A percentile compares a stretch with the other conserved stretches of the same genome.
Evolutionary conservation across 176 grass and related monocot genomes (phyloP).

Genomic region (Triticum aestivum): DNA sequence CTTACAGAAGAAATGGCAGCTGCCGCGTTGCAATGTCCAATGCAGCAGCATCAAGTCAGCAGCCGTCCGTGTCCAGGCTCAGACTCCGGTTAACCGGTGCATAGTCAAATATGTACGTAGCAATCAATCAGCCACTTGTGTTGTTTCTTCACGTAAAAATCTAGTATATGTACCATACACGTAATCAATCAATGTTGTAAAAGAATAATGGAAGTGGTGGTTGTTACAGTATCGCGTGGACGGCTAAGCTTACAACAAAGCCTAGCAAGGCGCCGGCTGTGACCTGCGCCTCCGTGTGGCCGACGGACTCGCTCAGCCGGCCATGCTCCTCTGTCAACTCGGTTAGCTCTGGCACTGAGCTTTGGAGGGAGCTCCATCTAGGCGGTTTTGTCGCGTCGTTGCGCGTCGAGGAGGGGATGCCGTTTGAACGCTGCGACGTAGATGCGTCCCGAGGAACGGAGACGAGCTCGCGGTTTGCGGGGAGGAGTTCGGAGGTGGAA

Average conservation of each 20-base stretch:
- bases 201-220: not conserved
- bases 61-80: not conserved
- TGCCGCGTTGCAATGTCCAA: not conserved
- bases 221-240: constrained; percentile 57
- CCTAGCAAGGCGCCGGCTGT: constrained; percentile 71
- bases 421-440: not conserved
- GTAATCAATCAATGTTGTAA: not conserved
- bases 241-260: constrained; percentile 57
- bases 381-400: not conserved
- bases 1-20: not conserved
- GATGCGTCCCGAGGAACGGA: constrained; percentile 28
- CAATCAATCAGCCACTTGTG: not conserved
- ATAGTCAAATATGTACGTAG: not conserved
- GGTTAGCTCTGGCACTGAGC: constrained; percentile 19
- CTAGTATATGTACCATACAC: not conserved
- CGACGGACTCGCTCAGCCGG: constrained; percentile 65
- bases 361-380: not conserved
- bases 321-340: constrained; percentile 7
- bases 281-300: constrained; percentile 81
- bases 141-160: not conserved
- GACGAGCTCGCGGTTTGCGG: constrained; percentile 27
- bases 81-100: not conserved
- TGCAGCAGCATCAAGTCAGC: not conserved
- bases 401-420: not conserved
- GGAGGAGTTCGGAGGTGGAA: constrained; percentile 18